These are phyloP conservation scores for Marasmius oreades DNA, from an alignment of 1,284 basidiomycete species.

Conservation along the genomic window DNA sequence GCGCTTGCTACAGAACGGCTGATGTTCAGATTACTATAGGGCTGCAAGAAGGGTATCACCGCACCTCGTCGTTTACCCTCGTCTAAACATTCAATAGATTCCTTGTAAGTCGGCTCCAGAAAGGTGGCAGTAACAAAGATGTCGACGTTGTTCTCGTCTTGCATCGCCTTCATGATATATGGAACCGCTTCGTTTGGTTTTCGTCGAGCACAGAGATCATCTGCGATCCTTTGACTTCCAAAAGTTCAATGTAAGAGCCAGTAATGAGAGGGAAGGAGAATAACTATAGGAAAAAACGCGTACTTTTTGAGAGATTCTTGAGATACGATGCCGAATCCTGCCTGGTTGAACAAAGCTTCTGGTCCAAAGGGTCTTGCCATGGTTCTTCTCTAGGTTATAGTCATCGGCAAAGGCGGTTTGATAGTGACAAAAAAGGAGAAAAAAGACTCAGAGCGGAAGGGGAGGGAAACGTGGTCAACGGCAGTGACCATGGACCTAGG, in stretches of 20 bases:
- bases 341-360: background rate
- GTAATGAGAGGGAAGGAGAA: background rate
- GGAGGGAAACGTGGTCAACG: too few relatives aligned
- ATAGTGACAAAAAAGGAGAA: too few relatives aligned
- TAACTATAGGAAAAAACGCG: background rate
- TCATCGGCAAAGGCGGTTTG: too few relatives aligned
- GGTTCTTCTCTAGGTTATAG: too few relatives aligned
- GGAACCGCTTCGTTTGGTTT: slow-evolving; percentile 21
- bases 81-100: slow-evolving; percentile 20
- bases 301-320: slow-evolving; percentile 6
- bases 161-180: slow-evolving; percentile 22
- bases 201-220: slow-evolving; percentile 5
- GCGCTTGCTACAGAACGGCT: background rate
- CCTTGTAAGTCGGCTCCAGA: slow-evolving; percentile 2
- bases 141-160: slow-evolving; percentile 25
- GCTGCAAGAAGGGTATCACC: slow-evolving; percentile 5
- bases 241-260: too few relatives aligned
- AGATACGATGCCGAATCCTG: background rate
- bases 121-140: slow-evolving; percentile 19
- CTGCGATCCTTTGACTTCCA: background rate
- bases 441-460: too few relatives aligned
- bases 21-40: background rate
- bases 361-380: background rate
- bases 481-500: too few relatives aligned
- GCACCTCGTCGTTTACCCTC: background rate